phyloP scores from a whole-genome alignment of 225 moss, liverwort and hornwort genomes.

The Polytrichum commune region DNA sequence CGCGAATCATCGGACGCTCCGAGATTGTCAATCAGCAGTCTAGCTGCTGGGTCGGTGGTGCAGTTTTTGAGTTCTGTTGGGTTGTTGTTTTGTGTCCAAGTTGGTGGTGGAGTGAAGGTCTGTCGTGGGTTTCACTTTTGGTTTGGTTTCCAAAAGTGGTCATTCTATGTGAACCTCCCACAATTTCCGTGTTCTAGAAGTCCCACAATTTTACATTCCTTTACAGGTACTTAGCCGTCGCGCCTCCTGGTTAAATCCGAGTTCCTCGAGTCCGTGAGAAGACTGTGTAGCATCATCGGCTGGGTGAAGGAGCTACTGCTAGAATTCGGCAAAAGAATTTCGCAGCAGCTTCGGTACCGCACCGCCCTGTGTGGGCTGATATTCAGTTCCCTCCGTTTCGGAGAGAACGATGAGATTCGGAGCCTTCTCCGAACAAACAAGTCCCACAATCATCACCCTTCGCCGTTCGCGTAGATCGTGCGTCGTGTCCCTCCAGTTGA shows the following conservation, averaged over 20 bases:
- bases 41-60: background rate
- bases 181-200: background rate
- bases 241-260: too few species aligned
- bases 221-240: too few species aligned
- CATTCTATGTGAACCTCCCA: slow-evolving; percentile 6
- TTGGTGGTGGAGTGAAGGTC: background rate
- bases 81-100: background rate
- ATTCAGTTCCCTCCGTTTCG: background rate
- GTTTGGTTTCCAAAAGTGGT: background rate
- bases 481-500: too few species aligned
- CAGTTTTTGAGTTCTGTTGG: background rate
- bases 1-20: background rate
- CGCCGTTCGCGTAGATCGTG: too few species aligned
- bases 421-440: background rate
- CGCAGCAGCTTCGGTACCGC: background rate
- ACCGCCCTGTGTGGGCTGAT: background rate
- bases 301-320: too few species aligned
- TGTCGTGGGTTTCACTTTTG: background rate
- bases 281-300: too few species aligned
- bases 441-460: background rate
- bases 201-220: too few species aligned
- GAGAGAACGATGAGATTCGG: background rate
- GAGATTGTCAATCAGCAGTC: background rate
- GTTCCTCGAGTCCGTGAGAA: too few species aligned
- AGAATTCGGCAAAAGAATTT: too few species aligned